phyloP scores from a whole-genome alignment of 371 early-diverging fungal genomes.

The Syncephalastrum sp. region DNA sequence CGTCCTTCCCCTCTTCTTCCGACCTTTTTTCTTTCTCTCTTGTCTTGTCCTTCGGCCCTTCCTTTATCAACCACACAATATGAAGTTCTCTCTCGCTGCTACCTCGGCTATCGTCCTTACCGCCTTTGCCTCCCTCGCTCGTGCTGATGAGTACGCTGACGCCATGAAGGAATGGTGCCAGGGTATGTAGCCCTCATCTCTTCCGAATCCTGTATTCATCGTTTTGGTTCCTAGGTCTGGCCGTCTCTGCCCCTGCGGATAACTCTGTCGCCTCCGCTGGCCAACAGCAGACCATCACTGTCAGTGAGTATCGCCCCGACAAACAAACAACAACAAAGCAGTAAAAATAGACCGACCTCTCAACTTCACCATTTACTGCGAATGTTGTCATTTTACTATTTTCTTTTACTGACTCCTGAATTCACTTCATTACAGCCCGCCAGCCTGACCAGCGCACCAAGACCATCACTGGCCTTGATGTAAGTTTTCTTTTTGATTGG shows the following conservation, averaged over 20 bases:
- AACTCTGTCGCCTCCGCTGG: slow-evolving; percentile 37
- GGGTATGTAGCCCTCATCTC: slow-evolving; percentile 20
- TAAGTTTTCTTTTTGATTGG: slow-evolving; percentile 19
- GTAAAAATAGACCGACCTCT: not conserved
- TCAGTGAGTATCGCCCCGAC: slow-evolving; percentile 22
- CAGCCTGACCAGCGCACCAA: slow-evolving; percentile 27
- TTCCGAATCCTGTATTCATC: not conserved
- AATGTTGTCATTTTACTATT: no score
- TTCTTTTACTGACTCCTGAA: no score
- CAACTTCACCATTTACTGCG: no score
- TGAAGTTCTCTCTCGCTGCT: slow-evolving; percentile 51
- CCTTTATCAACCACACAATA: slow-evolving; percentile 10
- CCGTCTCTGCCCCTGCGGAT: slow-evolving; percentile 15
- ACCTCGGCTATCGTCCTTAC: slow-evolving; percentile 36
- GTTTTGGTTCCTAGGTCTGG: slow-evolving; percentile 10
- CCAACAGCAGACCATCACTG: slow-evolving; percentile 27
- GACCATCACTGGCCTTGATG: slow-evolving; percentile 46
- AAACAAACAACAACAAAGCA: not conserved
- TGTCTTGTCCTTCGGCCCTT: slow-evolving; percentile 6
- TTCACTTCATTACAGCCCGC: slow-evolving; percentile 2
- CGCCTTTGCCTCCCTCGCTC: slow-evolving; percentile 25
- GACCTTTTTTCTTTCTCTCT: slow-evolving; percentile 12
- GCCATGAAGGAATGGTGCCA: slow-evolving; percentile 43
- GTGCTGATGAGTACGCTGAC: slow-evolving; percentile 44
- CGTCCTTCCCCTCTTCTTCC: slow-evolving; percentile 2